These are phyloP conservation scores for Arbutus unedo DNA, from an alignment of 148 eudicot species.

Conservation along the genomic window DNA sequence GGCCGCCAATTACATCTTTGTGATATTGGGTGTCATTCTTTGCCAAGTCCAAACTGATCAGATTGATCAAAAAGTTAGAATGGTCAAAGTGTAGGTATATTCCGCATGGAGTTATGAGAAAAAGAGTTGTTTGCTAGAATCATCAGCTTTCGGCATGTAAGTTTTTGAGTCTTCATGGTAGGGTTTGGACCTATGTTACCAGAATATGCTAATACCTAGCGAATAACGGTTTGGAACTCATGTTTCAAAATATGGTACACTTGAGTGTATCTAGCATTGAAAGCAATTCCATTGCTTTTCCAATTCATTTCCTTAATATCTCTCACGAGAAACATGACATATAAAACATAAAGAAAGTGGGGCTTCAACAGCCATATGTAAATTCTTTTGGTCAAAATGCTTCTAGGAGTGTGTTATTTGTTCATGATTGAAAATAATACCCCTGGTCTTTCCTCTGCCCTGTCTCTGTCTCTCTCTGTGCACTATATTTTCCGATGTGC, in stretches of 20 bases:
- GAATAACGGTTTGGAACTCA: too few species aligned
- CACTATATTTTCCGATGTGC: not conserved
- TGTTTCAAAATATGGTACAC: too few species aligned
- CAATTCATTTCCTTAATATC: too few species aligned
- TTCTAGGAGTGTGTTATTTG: too few species aligned
- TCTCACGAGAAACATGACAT: too few species aligned
- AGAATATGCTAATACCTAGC: too few species aligned
- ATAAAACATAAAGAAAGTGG: too few species aligned
- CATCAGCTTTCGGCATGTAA: slow-evolving; percentile 3
- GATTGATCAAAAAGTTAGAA: not conserved
- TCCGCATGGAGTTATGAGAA: not conserved
- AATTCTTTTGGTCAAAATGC: too few species aligned
- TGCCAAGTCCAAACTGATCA: not conserved
- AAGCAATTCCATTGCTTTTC: too few species aligned
- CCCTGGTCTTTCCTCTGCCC: not conserved
- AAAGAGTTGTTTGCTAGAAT: not conserved
- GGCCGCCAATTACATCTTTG: not conserved
- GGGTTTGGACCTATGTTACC: not conserved
- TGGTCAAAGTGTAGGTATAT: not conserved
- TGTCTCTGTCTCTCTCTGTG: not conserved
- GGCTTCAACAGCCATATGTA: too few species aligned
- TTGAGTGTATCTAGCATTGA: too few species aligned
- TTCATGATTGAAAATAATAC: too few species aligned
- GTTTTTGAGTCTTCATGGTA: not conserved
- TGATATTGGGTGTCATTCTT: not conserved